Evolutionary conservation across 2,329 filamentous ascomycete species (phyloP).

Genomic region (Cryphonectria radicalis): DNA sequence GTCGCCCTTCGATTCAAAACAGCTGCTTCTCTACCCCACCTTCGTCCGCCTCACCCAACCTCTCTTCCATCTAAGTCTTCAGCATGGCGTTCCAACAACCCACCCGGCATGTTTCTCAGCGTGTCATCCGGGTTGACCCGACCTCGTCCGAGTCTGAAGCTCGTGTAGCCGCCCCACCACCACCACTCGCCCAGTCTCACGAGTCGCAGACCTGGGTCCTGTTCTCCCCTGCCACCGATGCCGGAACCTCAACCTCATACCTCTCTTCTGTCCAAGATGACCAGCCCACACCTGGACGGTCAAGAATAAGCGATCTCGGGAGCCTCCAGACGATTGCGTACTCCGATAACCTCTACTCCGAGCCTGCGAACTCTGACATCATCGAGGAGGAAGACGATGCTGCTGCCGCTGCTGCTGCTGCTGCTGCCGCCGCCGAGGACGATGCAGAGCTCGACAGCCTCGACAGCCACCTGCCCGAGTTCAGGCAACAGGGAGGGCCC

Average conservation of each 20-base stretch:
- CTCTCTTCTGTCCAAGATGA: slow-evolving; percentile 70
- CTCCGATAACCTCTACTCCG: slow-evolving; percentile 47
- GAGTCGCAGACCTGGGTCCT: slow-evolving; percentile 95
- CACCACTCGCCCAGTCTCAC: slow-evolving; percentile 46
- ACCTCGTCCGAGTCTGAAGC: slow-evolving; percentile 45
- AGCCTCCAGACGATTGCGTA: slow-evolving; percentile 73
- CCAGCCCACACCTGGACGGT: slow-evolving; percentile 69
- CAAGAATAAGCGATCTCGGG: slow-evolving; percentile 78
- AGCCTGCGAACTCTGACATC: slow-evolving; percentile 40
- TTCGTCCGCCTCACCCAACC: background rate
- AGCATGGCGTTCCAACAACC: slow-evolving; percentile 66
- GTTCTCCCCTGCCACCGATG: slow-evolving; percentile 76
- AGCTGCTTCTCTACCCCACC: background rate
- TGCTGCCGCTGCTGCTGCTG: slow-evolving; percentile 25
- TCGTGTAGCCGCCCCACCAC: slow-evolving; percentile 31
- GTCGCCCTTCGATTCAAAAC: slow-evolving; percentile 5
- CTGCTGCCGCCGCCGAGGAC: slow-evolving; percentile 55
- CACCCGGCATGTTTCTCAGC: slow-evolving; percentile 56
- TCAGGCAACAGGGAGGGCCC: slow-evolving; percentile 52
- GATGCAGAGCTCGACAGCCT: slow-evolving; percentile 88
- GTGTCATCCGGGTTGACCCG: slow-evolving; percentile 47
- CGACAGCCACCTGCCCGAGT: slow-evolving; percentile 89
- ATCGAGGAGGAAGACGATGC: slow-evolving; percentile 35
- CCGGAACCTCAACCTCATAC: slow-evolving; percentile 65
- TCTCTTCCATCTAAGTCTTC: no score